A percentile compares a stretch with the other conserved stretches of the same genome.
Evolutionary conservation across 164 flowering plant genomes (phyloP).

Genomic region (Paratinospora sagittata): DNA sequence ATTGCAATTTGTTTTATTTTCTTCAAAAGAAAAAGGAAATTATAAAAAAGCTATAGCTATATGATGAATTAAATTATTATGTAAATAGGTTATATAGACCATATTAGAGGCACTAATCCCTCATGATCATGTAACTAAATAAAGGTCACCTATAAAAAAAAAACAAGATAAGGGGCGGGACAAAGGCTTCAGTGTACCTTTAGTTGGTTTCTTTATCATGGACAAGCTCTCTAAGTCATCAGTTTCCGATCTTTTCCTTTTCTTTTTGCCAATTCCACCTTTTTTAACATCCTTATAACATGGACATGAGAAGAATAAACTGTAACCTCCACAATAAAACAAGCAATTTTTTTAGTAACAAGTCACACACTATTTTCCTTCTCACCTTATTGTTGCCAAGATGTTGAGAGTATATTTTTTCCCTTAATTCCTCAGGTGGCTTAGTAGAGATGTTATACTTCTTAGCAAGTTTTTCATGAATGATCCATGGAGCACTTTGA

Average conservation of each 20-base stretch:
- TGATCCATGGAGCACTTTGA: slow-evolving; percentile 78
- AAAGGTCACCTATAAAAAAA: neutral
- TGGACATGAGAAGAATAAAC: slow-evolving; percentile 6
- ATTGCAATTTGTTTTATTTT: too few relatives aligned
- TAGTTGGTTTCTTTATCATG: slow-evolving; percentile 15
- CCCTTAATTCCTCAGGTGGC: slow-evolving; percentile 49
- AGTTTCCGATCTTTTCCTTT: slow-evolving; percentile 31
- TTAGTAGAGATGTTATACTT: slow-evolving; percentile 57
- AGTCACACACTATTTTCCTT: slow-evolving; percentile 22
- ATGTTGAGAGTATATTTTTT: slow-evolving; percentile 27
- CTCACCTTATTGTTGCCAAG: slow-evolving; percentile 34
- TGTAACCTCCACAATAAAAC: neutral
- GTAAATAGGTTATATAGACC: neutral
- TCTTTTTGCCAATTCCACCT: slow-evolving; percentile 21
- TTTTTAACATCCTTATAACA: slow-evolving; percentile 26
- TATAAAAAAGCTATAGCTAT: too few relatives aligned
- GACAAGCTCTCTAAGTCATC: slow-evolving; percentile 15
- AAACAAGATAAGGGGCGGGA: too few relatives aligned
- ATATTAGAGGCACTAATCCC: neutral
- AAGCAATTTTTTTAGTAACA: neutral
- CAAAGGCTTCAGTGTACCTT: slow-evolving; percentile 25
- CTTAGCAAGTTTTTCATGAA: slow-evolving; percentile 62
- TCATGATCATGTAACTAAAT: neutral
- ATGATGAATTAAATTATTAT: too few relatives aligned
- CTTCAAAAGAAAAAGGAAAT: too few relatives aligned